Percentiles rank a stretch among this genome's conserved stretches.
Evolutionary conservation across 108 stramenopile species (phyloP).

Genomic region (Skeletonema grethae): DNA sequence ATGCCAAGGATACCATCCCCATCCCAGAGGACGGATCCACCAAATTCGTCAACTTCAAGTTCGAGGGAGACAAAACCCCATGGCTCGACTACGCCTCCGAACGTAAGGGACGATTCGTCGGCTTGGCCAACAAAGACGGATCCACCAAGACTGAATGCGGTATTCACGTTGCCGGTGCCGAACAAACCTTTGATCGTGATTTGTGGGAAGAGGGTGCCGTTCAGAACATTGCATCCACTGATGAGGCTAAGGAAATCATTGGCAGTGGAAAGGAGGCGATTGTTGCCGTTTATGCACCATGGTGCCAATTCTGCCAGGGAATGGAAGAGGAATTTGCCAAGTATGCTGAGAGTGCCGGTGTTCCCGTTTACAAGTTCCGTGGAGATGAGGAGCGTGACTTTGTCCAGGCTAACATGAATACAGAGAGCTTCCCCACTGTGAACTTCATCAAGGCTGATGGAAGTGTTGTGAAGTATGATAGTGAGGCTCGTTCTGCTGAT

Average conservation of each 20-base stretch:
- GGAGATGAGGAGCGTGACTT: conserved; percentile 93
- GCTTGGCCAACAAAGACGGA: conserved; percentile 95
- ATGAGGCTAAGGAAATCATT: conserved; percentile 71
- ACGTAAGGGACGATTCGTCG: conserved; percentile 96
- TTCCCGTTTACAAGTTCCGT: conserved; percentile 87
- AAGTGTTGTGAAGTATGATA: conserved; percentile 89
- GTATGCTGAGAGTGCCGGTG: conserved; percentile 61
- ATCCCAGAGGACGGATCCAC: conserved; percentile 88
- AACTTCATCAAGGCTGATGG: conserved; percentile 88
- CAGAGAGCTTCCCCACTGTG: conserved; percentile 91
- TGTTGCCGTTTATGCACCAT: conserved; percentile 90
- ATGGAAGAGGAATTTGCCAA: conserved; percentile 87
- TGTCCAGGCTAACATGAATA: conserved; percentile 83
- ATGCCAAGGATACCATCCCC: conserved; percentile 94
- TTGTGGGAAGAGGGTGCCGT: conserved; percentile 81
- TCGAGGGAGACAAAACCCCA: conserved; percentile 79
- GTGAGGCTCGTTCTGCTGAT: conserved; percentile 80
- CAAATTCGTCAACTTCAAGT: conserved; percentile 81
- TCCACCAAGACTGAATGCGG: conserved; percentile 98
- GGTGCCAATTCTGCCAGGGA: conserved; percentile 90
- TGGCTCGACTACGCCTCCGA: conserved; percentile 97
- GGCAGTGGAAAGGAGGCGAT: conserved; percentile 75
- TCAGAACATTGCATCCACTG: conserved; percentile 71
- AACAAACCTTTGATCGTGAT: conserved; percentile 90
- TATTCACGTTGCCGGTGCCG: conserved; percentile 93